Conservation (phyloP, 192 early-diverging fungal genomes). For the Gigaspora rosea region DNA sequence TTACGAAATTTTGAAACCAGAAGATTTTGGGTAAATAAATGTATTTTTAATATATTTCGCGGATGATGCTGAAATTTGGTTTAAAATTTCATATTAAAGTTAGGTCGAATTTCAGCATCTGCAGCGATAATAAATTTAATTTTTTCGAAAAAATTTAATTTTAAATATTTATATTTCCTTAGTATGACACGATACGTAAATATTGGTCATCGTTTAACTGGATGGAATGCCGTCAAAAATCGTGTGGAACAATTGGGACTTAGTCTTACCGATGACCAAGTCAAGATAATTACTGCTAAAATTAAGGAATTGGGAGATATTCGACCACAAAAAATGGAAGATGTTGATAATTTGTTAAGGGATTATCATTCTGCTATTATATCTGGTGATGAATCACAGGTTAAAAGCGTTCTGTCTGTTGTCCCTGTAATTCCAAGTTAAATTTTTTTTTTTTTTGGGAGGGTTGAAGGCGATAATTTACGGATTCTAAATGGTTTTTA, state of each 20-base stretch:
- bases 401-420: slow-evolving; percentile 39
- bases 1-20: slow-evolving; percentile 97
- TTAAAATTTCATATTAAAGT: too few species aligned
- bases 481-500: too few species aligned
- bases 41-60: neutral
- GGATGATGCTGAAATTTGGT: too few species aligned
- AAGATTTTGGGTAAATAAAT: slow-evolving; percentile 80
- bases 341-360: slow-evolving; percentile 85
- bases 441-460: too few species aligned
- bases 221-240: slow-evolving; percentile 99
- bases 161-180: neutral
- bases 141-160: neutral
- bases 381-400: slow-evolving; percentile 50
- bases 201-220: slow-evolving; percentile 95
- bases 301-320: slow-evolving; percentile 97
- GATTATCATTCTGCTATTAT: slow-evolving; percentile 72
- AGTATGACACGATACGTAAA: slow-evolving; percentile 94
- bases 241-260: slow-evolving; percentile 92
- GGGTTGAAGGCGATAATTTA: too few species aligned
- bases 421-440: neutral
- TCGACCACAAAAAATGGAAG: slow-evolving; percentile 87
- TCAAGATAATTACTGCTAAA: slow-evolving; percentile 89
- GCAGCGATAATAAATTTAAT: too few species aligned
- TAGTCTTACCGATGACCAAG: slow-evolving; percentile 79
- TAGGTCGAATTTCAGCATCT: too few species aligned